Evolutionary conservation across 768 basidiomycete species (phyloP).

Genomic region (Exidia glandulosa): DNA sequence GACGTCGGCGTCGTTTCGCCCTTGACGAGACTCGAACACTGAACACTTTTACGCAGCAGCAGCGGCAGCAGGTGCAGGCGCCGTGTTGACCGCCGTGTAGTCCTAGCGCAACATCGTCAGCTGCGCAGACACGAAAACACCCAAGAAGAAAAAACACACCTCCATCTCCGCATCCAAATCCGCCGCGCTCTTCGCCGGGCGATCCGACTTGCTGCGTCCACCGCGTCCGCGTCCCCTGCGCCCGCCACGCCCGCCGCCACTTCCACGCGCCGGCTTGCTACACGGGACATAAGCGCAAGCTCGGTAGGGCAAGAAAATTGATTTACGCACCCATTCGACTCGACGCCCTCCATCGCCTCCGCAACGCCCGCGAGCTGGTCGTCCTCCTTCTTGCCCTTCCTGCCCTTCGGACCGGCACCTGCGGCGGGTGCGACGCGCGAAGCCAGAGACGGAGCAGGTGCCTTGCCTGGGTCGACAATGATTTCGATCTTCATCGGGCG

Average conservation of each 20-base stretch:
- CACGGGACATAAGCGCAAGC: slow-evolving; percentile 19
- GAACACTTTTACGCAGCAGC: neutral
- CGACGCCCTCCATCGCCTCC: slow-evolving; percentile 14
- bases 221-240: slow-evolving; percentile 35
- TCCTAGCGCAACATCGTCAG: neutral
- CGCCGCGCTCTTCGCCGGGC: slow-evolving; percentile 71
- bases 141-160: slow-evolving; percentile 34
- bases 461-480: slow-evolving; percentile 73
- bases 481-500: slow-evolving; percentile 99
- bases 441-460: slow-evolving; percentile 50
- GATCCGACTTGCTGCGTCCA: slow-evolving; percentile 44
- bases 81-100: neutral
- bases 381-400: neutral
- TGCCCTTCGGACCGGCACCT: slow-evolving; percentile 22
- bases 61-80: neutral
- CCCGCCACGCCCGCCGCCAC: slow-evolving; percentile 15
- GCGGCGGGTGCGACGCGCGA: slow-evolving; percentile 77
- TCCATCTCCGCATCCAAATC: slow-evolving; percentile 98
- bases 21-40: neutral
- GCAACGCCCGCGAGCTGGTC: slow-evolving; percentile 14
- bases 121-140: neutral
- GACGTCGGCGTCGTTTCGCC: neutral
- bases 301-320: neutral
- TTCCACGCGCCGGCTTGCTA: slow-evolving; percentile 4
- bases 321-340: neutral